These are phyloP conservation scores for Penicillium nucicola DNA, from an alignment of 495 filamentous ascomycete genomes.

Conservation along the genomic window DNA sequence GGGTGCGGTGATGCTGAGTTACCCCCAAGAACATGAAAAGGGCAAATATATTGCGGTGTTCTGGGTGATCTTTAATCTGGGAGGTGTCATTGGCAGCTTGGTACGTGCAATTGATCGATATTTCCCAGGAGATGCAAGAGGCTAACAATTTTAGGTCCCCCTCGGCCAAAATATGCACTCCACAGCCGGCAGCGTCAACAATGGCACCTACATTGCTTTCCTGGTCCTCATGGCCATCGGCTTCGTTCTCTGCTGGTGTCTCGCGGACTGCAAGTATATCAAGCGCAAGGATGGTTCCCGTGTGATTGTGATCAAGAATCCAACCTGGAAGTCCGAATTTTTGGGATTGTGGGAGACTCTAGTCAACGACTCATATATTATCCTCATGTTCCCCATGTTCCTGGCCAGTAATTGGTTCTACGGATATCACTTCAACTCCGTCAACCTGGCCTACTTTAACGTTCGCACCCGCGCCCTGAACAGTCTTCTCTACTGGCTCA, in stretches of 20 bases:
- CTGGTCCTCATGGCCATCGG: conserved; percentile 80
- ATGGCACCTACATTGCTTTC: conserved; percentile 90
- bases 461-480: conserved; percentile 81
- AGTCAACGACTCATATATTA: conserved; percentile 67
- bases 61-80: conserved; percentile 95
- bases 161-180: conserved; percentile 76
- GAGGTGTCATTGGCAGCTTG: conserved; percentile 85
- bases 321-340: conserved; percentile 76
- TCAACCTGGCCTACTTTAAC: conserved; percentile 69
- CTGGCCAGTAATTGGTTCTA: conserved; percentile 53
- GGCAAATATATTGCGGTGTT: conserved; percentile 87
- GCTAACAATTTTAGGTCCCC: conserved; percentile 51
- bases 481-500: conserved; percentile 78
- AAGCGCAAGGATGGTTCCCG: conserved; percentile 78
- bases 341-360: conserved; percentile 75
- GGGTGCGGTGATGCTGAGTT: conserved; percentile 94
- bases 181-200: conserved; percentile 58
- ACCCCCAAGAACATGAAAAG: conserved; percentile 77
- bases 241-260: conserved; percentile 64
- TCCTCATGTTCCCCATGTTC: conserved; percentile 87
- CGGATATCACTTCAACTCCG: conserved; percentile 49
- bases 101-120: conserved; percentile 33
- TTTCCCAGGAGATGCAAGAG: background rate
- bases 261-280: conserved; percentile 76
- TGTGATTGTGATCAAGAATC: conserved; percentile 84